Percentiles rank a stretch among this genome's conserved stretches.
Conservation (phyloP, 257 asterid genomes). For the Solanum ossicruentum region DNA sequence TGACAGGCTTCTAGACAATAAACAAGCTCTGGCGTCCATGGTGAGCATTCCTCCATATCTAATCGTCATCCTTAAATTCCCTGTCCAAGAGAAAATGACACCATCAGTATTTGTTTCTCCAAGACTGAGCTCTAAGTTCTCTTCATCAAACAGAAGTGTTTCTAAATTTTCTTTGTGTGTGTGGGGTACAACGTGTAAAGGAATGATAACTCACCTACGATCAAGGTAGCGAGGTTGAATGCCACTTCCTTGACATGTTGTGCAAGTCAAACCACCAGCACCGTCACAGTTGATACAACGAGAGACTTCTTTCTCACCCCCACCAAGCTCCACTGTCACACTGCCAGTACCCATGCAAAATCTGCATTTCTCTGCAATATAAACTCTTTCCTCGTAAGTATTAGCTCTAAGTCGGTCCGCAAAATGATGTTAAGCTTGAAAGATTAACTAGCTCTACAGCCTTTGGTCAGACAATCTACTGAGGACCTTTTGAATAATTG, state of each 20-base stretch:
- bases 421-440: background rate
- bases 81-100: conserved; percentile 19
- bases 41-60: background rate
- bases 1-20: background rate
- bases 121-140: background rate
- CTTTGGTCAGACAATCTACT: background rate
- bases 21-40: background rate
- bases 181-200: background rate
- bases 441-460: background rate
- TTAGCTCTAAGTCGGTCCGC: background rate
- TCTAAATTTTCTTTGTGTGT: background rate
- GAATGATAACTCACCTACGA: conserved; percentile 49
- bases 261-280: conserved; percentile 80
- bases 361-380: conserved; percentile 66
- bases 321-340: conserved; percentile 79
- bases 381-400: background rate
- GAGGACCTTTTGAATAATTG: background rate
- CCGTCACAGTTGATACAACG: conserved; percentile 84
- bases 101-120: background rate
- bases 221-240: conserved; percentile 97
- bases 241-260: conserved; percentile 98
- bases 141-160: background rate
- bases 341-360: conserved; percentile 76
- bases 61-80: conserved; percentile 95
- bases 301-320: conserved; percentile 65